Percentiles rank a stretch among this genome's conserved stretches.
These are phyloP conservation scores for Chenopodium formosanum DNA, from an alignment of 148 eudicot genomes.

Conservation along the genomic window DNA sequence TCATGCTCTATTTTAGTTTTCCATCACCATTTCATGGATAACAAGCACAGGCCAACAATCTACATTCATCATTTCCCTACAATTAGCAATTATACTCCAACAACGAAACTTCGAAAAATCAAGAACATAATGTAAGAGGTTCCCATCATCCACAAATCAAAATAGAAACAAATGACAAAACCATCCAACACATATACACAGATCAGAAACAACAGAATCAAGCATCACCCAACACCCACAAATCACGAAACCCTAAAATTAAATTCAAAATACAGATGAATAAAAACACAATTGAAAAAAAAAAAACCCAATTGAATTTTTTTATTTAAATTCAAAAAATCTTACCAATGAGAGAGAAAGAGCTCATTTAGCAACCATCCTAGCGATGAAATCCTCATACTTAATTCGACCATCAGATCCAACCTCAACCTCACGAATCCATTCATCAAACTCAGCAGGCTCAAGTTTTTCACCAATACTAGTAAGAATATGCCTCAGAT, in stretches of 20 bases:
- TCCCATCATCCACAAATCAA: too few species aligned
- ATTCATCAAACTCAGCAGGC: constrained; percentile 92
- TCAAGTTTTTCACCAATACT: constrained; percentile 93
- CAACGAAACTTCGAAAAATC: too few species aligned
- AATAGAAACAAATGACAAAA: too few species aligned
- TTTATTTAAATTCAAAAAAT: too few species aligned
- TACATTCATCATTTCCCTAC: neutral
- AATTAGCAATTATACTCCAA: too few species aligned
- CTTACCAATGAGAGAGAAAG: neutral
- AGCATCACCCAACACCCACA: neutral
- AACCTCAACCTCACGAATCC: constrained; percentile 95
- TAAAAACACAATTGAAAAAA: neutral
- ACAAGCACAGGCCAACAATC: neutral
- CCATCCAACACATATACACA: neutral
- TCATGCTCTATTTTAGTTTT: neutral
- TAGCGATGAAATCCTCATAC: constrained; percentile 50
- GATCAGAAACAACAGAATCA: too few species aligned
- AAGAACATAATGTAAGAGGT: too few species aligned
- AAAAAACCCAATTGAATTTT: neutral
- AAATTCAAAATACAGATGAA: neutral
- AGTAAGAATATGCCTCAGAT: constrained; percentile 85
- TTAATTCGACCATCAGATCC: constrained; percentile 84
- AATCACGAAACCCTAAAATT: neutral
- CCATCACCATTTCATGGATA: neutral
- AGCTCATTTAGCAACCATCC: constrained; percentile 14